These are phyloP conservation scores for Kuraishia capsulata DNA, from an alignment of 805 yeast genomes.

Conservation along the genomic window DNA sequence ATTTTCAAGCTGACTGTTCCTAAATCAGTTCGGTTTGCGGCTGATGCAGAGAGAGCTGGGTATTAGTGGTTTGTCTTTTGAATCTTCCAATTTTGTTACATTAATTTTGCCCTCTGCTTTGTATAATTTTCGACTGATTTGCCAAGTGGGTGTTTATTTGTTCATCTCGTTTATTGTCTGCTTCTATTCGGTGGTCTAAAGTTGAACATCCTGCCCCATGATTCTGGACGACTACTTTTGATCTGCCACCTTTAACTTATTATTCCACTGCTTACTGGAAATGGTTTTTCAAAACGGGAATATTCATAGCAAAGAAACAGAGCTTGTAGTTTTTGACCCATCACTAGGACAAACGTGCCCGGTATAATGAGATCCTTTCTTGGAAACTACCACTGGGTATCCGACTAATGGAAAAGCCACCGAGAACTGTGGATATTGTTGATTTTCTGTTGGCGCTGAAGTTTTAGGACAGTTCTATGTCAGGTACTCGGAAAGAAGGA, in stretches of 20 bases:
- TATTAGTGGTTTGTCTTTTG: constrained; percentile 28
- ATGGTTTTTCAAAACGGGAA: constrained; percentile 38
- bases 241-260: constrained; percentile 65
- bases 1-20: constrained; percentile 40
- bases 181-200: constrained; percentile 65
- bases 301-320: constrained; percentile 40
- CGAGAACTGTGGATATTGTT: constrained; percentile 41
- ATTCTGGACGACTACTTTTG: constrained; percentile 82
- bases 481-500: constrained; percentile 45
- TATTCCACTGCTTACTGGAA: constrained; percentile 43
- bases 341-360: constrained; percentile 60
- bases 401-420: no score
- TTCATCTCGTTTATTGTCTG: constrained; percentile 48
- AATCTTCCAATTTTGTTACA: constrained; percentile 33
- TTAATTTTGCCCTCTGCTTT: constrained; percentile 44
- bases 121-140: constrained; percentile 56
- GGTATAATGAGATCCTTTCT: constrained; percentile 35
- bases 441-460: constrained; percentile 33
- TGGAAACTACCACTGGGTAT: constrained; percentile 43
- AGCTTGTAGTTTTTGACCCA: constrained; percentile 41
- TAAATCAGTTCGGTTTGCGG: constrained; percentile 40
- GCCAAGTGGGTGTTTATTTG: constrained; percentile 58
- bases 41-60: constrained; percentile 35
- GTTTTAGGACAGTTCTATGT: constrained; percentile 34
- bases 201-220: constrained; percentile 54